Percentiles rank a stretch among this genome's conserved stretches.
Evolutionary conservation across 1,284 basidiomycete species (phyloP).

Genomic region (Malassezia sympodialis): DNA sequence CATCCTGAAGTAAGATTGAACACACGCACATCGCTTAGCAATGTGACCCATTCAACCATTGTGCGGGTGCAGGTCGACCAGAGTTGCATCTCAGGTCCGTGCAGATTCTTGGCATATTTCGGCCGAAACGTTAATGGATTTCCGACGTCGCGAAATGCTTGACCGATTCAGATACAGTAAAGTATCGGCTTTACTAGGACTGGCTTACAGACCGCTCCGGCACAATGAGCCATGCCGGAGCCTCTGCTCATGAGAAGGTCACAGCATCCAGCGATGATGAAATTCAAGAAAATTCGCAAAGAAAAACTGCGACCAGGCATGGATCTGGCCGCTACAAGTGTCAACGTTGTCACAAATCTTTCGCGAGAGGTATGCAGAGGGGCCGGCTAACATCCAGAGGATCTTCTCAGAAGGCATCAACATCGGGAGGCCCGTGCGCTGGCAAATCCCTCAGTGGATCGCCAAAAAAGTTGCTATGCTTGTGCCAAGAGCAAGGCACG

Average conservation of each 20-base stretch:
- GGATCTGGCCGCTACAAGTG: not conserved
- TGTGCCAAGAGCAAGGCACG: constrained; percentile 15
- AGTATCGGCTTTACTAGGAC: not conserved
- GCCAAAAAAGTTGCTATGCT: constrained; percentile 18
- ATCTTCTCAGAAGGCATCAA: constrained; percentile 14
- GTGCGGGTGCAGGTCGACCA: not conserved
- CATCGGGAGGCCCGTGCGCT: constrained; percentile 9
- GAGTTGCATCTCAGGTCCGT: not conserved
- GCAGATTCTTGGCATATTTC: not conserved
- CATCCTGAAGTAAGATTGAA: constrained; percentile 22
- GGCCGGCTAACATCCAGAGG: not conserved
- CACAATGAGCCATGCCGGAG: not conserved
- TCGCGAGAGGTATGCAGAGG: not conserved
- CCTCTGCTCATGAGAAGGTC: not conserved
- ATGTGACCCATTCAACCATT: constrained; percentile 29
- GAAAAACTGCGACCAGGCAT: not conserved
- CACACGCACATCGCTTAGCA: constrained; percentile 33
- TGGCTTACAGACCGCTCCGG: not conserved
- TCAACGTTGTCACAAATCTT: constrained; percentile 6
- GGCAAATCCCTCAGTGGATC: constrained; percentile 2
- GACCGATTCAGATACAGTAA: not conserved
- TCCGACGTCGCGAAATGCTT: not conserved
- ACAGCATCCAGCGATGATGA: not conserved
- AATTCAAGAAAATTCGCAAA: not conserved
- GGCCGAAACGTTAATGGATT: constrained; percentile 12